Evolutionary conservation across 2,329 filamentous ascomycete genomes (phyloP).

Genomic region (Aspergillus tamarii): DNA sequence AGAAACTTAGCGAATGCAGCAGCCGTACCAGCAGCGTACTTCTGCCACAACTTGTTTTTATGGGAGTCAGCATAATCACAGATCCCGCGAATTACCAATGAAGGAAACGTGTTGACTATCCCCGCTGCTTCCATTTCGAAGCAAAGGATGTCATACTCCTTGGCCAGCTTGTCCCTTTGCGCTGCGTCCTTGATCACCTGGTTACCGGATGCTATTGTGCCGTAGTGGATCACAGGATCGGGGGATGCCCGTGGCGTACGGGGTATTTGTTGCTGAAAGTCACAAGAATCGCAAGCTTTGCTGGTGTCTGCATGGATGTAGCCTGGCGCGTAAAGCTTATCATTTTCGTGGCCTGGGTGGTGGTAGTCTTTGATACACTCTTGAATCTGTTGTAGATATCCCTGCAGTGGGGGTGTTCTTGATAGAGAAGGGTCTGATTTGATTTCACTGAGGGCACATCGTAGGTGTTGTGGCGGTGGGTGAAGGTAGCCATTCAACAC

Average conservation of each 20-base stretch:
- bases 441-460: no score
- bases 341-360: no score
- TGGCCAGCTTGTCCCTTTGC: background rate
- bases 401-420: no score
- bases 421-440: no score
- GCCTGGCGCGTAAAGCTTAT: no score
- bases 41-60: background rate
- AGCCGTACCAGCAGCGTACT: background rate
- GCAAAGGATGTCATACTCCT: background rate
- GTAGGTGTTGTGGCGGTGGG: no score
- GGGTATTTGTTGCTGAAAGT: background rate
- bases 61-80: background rate
- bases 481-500: no score
- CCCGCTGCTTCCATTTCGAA: background rate
- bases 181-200: background rate
- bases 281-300: background rate
- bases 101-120: background rate
- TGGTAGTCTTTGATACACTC: no score
- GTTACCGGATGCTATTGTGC: background rate
- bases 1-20: background rate
- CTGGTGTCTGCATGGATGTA: no score
- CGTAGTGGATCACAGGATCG: background rate
- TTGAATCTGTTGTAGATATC: no score
- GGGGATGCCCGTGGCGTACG: background rate
- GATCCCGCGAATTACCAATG: background rate